phyloP scores from a whole-genome alignment of 306 rosid genomes.

The Urtica urens region DNA sequence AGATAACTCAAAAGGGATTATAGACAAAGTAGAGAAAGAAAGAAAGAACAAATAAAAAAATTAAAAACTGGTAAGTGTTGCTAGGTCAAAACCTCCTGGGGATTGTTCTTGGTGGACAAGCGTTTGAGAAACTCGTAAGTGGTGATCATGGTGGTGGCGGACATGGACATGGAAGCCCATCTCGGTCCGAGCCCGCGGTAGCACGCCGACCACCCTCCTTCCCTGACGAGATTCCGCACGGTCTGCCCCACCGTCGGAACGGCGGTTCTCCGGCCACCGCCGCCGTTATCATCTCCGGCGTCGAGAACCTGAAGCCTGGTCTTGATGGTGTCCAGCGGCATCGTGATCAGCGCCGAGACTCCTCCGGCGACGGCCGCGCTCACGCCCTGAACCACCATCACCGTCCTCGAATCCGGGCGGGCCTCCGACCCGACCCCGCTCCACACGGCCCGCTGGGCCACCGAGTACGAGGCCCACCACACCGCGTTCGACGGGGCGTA shows the following conservation, averaged over 20 bases:
- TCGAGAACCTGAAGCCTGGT: slow-evolving; percentile 81
- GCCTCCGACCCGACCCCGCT: slow-evolving; percentile 45
- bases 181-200: slow-evolving; percentile 85
- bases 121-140: slow-evolving; percentile 85
- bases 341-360: slow-evolving; percentile 69
- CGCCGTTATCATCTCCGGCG: slow-evolving; percentile 70
- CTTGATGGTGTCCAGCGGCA: slow-evolving; percentile 82
- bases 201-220: slow-evolving; percentile 88
- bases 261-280: no score
- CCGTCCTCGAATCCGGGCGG: slow-evolving; percentile 50
- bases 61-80: slow-evolving; percentile 6
- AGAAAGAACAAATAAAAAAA: slow-evolving; percentile 4
- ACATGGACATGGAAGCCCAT: slow-evolving; percentile 82
- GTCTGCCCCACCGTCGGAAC: slow-evolving; percentile 64
- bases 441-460: slow-evolving; percentile 68
- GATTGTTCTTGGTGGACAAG: slow-evolving; percentile 61
- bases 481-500: slow-evolving; percentile 83
- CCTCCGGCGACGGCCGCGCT: slow-evolving; percentile 95
- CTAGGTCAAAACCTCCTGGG: slow-evolving; percentile 48
- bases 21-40: slow-evolving; percentile 13
- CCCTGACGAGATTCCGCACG: slow-evolving; percentile 57
- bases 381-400: slow-evolving; percentile 81
- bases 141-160: slow-evolving; percentile 94
- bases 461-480: slow-evolving; percentile 92
- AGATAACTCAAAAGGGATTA: slow-evolving; percentile 4